Percentiles rank a stretch among this genome's conserved stretches.
Conservation (phyloP, 148 eudicot species). For the Selenicereus undatus region DNA sequence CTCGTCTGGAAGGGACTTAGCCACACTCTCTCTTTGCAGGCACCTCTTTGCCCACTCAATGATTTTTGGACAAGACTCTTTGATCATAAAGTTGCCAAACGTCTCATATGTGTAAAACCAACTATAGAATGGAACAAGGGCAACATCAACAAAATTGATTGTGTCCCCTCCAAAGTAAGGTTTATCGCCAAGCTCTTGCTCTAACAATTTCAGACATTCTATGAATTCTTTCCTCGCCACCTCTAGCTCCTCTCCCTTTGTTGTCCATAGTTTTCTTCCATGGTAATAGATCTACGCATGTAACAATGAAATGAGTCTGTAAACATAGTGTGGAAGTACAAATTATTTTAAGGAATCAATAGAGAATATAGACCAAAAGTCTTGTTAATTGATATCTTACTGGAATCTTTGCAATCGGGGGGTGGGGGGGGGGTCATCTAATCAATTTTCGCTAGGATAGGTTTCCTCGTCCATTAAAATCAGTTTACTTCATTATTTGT, state of each 20-base stretch:
- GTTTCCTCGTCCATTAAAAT: no score
- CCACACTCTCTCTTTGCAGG: background rate
- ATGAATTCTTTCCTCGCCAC: background rate
- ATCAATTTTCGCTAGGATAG: no score
- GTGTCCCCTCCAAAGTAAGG: slow-evolving; percentile 21
- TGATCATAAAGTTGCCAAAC: slow-evolving; percentile 6
- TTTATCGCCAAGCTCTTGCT: slow-evolving; percentile 20
- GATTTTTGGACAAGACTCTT: slow-evolving; percentile 14
- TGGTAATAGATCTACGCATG: slow-evolving; percentile 8
- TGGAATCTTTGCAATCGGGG: no score
- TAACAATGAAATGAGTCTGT: background rate
- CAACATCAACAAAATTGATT: background rate
- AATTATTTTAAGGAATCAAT: no score
- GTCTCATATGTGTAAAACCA: slow-evolving; percentile 15
- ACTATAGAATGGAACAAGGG: background rate
- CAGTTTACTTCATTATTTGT: no score
- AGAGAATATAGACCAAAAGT: no score
- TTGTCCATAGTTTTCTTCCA: slow-evolving; percentile 1
- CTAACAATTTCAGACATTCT: slow-evolving; percentile 9
- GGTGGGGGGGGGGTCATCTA: no score
- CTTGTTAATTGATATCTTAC: no score
- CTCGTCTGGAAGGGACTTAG: slow-evolving; percentile 12
- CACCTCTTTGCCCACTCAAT: slow-evolving; percentile 22
- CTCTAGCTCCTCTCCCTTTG: slow-evolving; percentile 3
- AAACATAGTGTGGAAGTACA: no score